Evolutionary conservation across 441 rosid genomes (phyloP).

Genomic region (Geranium incanum): DNA sequence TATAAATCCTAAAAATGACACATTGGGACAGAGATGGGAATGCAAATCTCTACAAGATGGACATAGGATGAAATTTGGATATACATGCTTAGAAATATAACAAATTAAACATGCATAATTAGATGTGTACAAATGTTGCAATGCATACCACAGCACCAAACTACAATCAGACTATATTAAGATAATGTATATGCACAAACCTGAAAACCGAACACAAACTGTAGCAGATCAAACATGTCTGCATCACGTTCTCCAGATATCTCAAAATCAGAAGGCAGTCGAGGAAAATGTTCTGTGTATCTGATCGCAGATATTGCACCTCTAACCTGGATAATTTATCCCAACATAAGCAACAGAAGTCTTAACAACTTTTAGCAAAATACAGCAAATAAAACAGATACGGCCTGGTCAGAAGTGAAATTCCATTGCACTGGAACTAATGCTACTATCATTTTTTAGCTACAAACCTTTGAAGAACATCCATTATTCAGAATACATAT

Average conservation of each 20-base stretch:
- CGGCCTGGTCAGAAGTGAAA: constrained; percentile 10
- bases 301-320: constrained; percentile 81
- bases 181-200: constrained; percentile 31
- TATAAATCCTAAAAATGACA: background rate
- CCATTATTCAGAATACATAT: background rate
- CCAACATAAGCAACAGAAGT: constrained; percentile 7
- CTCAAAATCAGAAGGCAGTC: constrained; percentile 62
- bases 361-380: constrained; percentile 15
- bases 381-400: constrained; percentile 15
- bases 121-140: constrained; percentile 1
- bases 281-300: constrained; percentile 76
- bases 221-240: constrained; percentile 92
- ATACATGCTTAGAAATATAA: background rate
- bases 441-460: constrained; percentile 10
- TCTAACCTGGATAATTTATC: constrained; percentile 52
- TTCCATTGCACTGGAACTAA: constrained; percentile 7
- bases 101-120: background rate
- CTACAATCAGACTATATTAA: background rate
- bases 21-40: background rate
- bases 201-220: constrained; percentile 94
- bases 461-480: constrained; percentile 1
- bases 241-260: constrained; percentile 74
- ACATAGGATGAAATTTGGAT: background rate
- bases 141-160: constrained; percentile 6
- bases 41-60: constrained; percentile 2